Evolutionary conservation across 2,329 filamentous ascomycete genomes (phyloP).

Genomic region (Stemphylium beticola): DNA sequence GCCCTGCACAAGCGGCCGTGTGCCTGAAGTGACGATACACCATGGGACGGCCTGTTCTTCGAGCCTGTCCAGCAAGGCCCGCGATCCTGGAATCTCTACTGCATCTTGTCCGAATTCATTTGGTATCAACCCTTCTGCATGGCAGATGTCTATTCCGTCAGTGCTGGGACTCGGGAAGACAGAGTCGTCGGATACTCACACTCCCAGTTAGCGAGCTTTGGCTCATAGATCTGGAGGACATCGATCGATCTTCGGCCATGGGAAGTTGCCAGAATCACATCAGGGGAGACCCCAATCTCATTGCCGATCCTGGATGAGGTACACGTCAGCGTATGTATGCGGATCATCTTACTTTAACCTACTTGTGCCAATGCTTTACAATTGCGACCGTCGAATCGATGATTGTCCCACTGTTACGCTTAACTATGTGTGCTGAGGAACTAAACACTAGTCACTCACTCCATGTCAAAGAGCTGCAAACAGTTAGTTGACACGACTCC

Average conservation of each 20-base stretch:
- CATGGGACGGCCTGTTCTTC: constrained; percentile 70
- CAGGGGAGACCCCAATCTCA: constrained; percentile 84
- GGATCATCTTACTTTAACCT: constrained; percentile 34
- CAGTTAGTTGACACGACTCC: constrained; percentile 16
- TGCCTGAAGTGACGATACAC: constrained; percentile 74
- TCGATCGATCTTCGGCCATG: constrained; percentile 93
- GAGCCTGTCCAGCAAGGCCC: constrained; percentile 71
- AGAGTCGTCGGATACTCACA: constrained; percentile 64
- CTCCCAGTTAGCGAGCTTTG: constrained; percentile 89
- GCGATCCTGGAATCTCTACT: constrained; percentile 83
- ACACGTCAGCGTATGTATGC: constrained; percentile 14
- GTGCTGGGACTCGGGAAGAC: neutral
- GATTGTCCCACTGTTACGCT: constrained; percentile 68
- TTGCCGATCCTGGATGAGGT: constrained; percentile 68
- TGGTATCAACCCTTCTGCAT: constrained; percentile 80
- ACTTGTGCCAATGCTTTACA: constrained; percentile 77
- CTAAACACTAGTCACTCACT: constrained; percentile 22
- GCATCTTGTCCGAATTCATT: constrained; percentile 78
- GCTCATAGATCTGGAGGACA: constrained; percentile 76
- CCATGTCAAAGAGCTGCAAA: constrained; percentile 46
- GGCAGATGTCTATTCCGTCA: constrained; percentile 69
- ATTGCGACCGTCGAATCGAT: constrained; percentile 82
- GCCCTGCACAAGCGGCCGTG: constrained; percentile 55
- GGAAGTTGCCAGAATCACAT: constrained; percentile 84
- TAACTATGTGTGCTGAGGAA: neutral